Conservation (phyloP, 129 eudicot species). For the Saussurea involucrata region DNA sequence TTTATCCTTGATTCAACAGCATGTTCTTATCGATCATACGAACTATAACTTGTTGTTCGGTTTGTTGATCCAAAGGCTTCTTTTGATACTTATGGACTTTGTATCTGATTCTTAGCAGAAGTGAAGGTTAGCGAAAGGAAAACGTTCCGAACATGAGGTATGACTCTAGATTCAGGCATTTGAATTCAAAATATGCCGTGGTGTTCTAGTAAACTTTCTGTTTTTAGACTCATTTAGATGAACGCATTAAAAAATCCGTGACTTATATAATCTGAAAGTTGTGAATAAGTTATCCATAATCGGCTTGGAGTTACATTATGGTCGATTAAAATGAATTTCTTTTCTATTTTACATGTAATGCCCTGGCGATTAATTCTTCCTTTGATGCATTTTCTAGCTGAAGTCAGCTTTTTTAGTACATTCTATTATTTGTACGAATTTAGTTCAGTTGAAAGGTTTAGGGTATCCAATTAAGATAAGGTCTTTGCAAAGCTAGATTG, state of each 20-base stretch:
- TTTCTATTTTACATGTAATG: not conserved
- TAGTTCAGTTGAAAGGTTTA: not conserved
- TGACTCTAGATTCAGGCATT: constrained; percentile 2
- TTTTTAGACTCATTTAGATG: not conserved
- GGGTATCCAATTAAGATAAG: not conserved
- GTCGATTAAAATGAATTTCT: not conserved
- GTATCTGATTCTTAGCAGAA: constrained; percentile 14
- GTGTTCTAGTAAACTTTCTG: not conserved
- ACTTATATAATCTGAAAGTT: not conserved
- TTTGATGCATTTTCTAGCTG: not conserved
- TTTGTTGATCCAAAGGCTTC: not conserved
- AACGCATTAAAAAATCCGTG: too few species aligned
- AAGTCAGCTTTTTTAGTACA: not conserved
- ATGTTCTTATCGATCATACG: not conserved
- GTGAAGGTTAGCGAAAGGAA: constrained; percentile 17
- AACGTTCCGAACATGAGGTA: constrained; percentile 33
- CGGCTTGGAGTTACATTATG: not conserved
- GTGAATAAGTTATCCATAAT: not conserved
- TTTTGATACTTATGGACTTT: not conserved
- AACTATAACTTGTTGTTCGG: not conserved
- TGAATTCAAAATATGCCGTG: not conserved
- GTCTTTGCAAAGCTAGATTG: not conserved
- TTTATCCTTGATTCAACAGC: not conserved
- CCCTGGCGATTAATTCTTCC: not conserved
- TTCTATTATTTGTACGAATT: not conserved